These are phyloP conservation scores for Cryptococcus wingfieldii DNA, from an alignment of 1,284 basidiomycete species.

Conservation along the genomic window DNA sequence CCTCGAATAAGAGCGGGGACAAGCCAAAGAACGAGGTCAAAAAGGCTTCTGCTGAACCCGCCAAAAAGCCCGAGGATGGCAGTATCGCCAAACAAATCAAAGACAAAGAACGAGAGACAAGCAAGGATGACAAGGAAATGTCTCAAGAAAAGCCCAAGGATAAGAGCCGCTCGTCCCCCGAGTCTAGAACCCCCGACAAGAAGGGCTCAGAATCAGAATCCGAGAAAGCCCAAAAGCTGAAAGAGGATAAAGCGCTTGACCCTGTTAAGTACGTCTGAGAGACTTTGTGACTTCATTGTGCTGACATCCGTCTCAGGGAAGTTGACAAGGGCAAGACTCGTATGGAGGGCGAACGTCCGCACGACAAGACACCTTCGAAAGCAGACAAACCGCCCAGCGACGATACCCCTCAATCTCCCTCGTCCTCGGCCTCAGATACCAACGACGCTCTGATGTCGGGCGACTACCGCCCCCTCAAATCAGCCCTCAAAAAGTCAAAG, in stretches of 20 bases:
- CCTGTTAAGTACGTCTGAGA: background rate
- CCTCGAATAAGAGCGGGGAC: no score
- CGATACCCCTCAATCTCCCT: background rate
- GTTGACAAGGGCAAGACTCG: constrained; percentile 13
- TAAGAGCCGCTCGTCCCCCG: background rate
- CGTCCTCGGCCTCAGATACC: no score
- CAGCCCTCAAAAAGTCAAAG: constrained; percentile 33
- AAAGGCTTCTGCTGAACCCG: no score
- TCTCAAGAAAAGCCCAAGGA: no score
- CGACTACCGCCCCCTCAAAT: constrained; percentile 32
- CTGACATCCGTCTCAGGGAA: no score
- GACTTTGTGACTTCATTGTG: background rate
- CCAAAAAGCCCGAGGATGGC: no score
- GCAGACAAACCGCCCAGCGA: background rate
- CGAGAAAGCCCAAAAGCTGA: no score
- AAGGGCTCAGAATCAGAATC: background rate
- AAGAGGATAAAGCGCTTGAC: no score
- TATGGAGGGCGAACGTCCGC: constrained; percentile 19
- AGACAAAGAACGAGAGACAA: no score
- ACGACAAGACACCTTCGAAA: background rate
- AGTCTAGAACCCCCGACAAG: background rate
- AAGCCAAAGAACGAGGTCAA: no score
- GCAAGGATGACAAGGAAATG: no score
- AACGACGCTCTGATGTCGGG: constrained; percentile 36
- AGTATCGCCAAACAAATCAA: no score